phyloP scores from a whole-genome alignment of 2,329 filamentous ascomycete genomes.

The Hymenoscyphus infarciens region DNA sequence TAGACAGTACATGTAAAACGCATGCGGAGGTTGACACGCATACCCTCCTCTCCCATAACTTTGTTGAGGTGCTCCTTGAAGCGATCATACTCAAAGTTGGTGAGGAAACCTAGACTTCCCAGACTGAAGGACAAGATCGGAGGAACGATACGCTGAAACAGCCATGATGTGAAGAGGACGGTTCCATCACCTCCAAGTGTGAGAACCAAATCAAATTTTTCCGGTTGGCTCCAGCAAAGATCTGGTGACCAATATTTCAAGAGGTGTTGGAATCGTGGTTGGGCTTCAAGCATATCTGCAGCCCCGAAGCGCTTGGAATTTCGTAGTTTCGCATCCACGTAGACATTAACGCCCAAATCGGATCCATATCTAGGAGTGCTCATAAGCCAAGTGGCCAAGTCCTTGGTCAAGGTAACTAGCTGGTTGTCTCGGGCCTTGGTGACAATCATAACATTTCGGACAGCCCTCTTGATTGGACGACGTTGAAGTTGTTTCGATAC shows the following conservation, averaged over 20 bases:
- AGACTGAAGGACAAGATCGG: constrained; percentile 82
- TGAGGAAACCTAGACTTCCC: constrained; percentile 83
- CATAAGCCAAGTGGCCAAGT: constrained; percentile 84
- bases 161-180: constrained; percentile 83
- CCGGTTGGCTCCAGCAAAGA: constrained; percentile 87
- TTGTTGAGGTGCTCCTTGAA: constrained; percentile 85
- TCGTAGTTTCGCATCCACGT: constrained; percentile 93
- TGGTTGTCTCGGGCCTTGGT: constrained; percentile 96
- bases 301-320: constrained; percentile 86
- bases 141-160: constrained; percentile 86
- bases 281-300: constrained; percentile 64
- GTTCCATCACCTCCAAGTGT: constrained; percentile 85
- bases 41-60: constrained; percentile 90
- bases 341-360: constrained; percentile 90
- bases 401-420: constrained; percentile 81
- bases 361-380: constrained; percentile 85
- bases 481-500: constrained; percentile 94
- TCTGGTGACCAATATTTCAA: constrained; percentile 96
- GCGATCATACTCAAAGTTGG: constrained; percentile 80
- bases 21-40: constrained; percentile 98
- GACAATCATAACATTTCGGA: constrained; percentile 95
- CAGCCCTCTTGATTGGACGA: constrained; percentile 84
- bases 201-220: constrained; percentile 91
- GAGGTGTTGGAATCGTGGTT: constrained; percentile 76
- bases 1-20: constrained; percentile 98